These are phyloP conservation scores for Penium margaritaceum DNA, from an alignment of 139 green algal species.

Conservation along the genomic window DNA sequence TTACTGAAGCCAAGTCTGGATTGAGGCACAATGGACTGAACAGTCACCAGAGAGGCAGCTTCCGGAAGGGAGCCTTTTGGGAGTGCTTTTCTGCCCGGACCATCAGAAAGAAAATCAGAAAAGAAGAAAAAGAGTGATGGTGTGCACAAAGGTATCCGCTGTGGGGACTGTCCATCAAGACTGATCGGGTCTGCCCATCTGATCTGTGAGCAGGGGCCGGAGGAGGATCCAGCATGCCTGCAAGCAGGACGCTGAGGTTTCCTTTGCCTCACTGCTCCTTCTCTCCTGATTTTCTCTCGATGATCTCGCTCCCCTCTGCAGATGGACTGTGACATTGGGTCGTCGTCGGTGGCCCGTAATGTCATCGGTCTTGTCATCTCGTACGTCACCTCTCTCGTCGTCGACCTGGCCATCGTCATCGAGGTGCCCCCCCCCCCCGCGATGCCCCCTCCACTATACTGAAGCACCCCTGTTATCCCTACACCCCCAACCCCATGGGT, in stretches of 20 bases:
- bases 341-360: constrained; percentile 25
- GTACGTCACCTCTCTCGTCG: constrained; percentile 24
- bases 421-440: not conserved
- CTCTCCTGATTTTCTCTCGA: not conserved
- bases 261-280: not conserved
- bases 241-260: not conserved
- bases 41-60: too few relatives aligned
- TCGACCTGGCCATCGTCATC: constrained; percentile 32
- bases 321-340: constrained; percentile 40
- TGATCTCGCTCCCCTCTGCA: constrained; percentile 5
- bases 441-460: not conserved
- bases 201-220: too few relatives aligned
- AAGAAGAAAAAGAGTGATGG: not conserved
- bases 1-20: too few relatives aligned
- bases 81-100: too few relatives aligned
- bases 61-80: too few relatives aligned
- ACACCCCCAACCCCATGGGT: not conserved
- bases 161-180: too few relatives aligned
- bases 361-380: constrained; percentile 34
- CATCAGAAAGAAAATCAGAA: too few relatives aligned
- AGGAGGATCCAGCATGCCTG: too few relatives aligned
- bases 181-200: too few relatives aligned
- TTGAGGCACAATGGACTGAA: too few relatives aligned
- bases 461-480: not conserved
- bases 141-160: not conserved